These are phyloP conservation scores for Datisca glomerata DNA, from an alignment of 306 rosid genomes.

Conservation along the genomic window DNA sequence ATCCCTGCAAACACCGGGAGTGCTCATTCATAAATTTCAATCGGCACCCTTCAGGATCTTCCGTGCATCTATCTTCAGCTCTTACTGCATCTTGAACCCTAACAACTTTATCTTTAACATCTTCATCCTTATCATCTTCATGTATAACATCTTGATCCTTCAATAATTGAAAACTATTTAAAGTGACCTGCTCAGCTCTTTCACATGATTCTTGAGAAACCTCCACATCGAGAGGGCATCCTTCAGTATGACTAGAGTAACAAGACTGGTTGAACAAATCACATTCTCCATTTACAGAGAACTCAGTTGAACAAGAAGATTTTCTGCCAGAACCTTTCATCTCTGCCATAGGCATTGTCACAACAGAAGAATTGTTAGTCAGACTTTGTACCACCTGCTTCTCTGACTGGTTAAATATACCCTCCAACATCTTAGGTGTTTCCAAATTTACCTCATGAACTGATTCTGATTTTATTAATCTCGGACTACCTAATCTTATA, in stretches of 20 bases:
- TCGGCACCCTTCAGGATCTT: conserved; percentile 15
- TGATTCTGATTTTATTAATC: conserved; percentile 41
- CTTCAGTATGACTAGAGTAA: conserved; percentile 10
- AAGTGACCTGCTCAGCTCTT: conserved; percentile 18
- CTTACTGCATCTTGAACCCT: conserved; percentile 11
- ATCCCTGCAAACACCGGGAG: conserved; percentile 22
- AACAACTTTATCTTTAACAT: conserved; percentile 18
- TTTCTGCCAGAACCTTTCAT: conserved; percentile 10
- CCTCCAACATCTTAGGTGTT: conserved; percentile 21
- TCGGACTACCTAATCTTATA: conserved; percentile 20
- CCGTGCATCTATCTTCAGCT: conserved; percentile 19
- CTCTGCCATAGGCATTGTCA: conserved; percentile 13
- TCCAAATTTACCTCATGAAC: conserved; percentile 18
- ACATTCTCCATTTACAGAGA: conserved; percentile 13
- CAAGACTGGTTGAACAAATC: conserved; percentile 12
- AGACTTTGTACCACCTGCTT: conserved; percentile 18
- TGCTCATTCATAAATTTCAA: conserved; percentile 32
- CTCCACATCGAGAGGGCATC: conserved; percentile 12
- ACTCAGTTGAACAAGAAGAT: conserved; percentile 24
- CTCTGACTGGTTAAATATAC: conserved; percentile 17
- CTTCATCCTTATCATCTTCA: conserved; percentile 17
- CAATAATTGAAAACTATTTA: conserved; percentile 15
- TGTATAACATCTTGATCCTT: conserved; percentile 21
- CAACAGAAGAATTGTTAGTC: conserved; percentile 17
- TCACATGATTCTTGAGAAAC: conserved; percentile 22